Base-by-base conservation (phyloP, 1,139 yeast genomes). In the Candida pseudoviswanathii region DNA sequence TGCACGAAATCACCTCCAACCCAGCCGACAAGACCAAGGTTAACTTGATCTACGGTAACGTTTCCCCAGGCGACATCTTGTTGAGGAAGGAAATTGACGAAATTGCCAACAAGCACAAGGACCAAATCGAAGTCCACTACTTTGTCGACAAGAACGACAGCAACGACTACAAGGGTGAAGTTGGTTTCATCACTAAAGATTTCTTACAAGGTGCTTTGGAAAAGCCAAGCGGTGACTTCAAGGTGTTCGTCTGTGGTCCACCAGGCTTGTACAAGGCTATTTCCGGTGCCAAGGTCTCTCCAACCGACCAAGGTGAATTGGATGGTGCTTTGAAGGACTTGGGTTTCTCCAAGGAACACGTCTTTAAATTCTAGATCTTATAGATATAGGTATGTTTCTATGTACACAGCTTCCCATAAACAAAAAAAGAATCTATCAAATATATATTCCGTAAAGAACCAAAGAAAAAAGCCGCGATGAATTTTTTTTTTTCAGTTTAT, bases 271-370 rank as follows among this genome's bases (percentile, higher is more conserved):
- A 67, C 58, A 64, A 67, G 50, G 71, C 73, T 45, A 51, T 69
- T 59, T 90, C 97, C 39, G 99, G 99, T 65, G 70, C 72, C 61
- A 94, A 94, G 81, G 78, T 73, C 43, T 85, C 96, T 48, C 96
- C 97, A 60, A 65, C 85, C 50, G 98, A 92, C 66, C 99, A 94
- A 77, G 99, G 99, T 70, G 97, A 89, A 72, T 81, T 95, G 52
- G 76, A 85, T 37, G 99, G 99, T 64, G 81, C 84, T 48, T 83
- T 95, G 67, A 84, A 84, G 63, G 97, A 94, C 41, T 81, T 95
- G 60, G 97, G 97, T 50, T 92, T 81, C 82, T 73, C 82, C 70
- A 86, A 89, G 76, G 92, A 88, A 53, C 85, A 89, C 64, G 98
- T 94, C 47, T 92, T 82, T 75, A 94, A 94, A 77, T 94, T 90